These are phyloP conservation scores for Eimeria necatrix DNA, from an alignment of 169 alveolate species.

Conservation along the genomic window DNA sequence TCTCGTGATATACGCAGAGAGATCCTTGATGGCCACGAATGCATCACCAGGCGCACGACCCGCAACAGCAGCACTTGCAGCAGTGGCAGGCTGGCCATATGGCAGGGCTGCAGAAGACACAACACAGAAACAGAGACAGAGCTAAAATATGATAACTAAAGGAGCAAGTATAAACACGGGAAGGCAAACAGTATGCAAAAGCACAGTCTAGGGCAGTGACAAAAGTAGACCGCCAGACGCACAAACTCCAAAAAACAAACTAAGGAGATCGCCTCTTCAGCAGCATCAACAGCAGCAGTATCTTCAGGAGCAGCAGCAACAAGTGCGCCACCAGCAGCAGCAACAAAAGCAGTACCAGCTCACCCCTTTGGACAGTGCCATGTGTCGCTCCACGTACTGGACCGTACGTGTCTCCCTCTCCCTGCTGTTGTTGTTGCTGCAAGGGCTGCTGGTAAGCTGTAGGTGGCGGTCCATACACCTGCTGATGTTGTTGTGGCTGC, in stretches of 20 bases:
- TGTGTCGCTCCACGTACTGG: neutral
- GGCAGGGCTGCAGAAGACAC: neutral
- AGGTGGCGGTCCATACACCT: neutral
- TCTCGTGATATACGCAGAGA: slow-evolving; percentile 37
- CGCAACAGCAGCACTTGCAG: neutral
- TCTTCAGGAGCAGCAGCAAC: no score
- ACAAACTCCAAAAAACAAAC: neutral
- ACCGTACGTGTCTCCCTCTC: neutral
- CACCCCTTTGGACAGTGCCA: neutral
- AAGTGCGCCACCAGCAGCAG: neutral
- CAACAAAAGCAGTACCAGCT: neutral
- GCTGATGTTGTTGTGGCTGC: neutral
- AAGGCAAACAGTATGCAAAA: neutral
- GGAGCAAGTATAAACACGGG: neutral
- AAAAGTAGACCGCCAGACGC: neutral
- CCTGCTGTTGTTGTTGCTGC: neutral
- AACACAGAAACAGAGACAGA: neutral
- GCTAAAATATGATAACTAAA: no score
- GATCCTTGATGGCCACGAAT: slow-evolving; percentile 29
- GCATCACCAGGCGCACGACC: neutral
- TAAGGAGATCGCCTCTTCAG: neutral
- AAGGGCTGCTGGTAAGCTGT: neutral
- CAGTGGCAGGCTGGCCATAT: neutral
- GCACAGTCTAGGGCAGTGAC: no score
- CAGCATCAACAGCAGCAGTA: no score